A percentile compares a stretch with the other conserved stretches of the same genome.
Conservation (phyloP, 805 yeast species). For the Kazachstania kunashirensis region DNA sequence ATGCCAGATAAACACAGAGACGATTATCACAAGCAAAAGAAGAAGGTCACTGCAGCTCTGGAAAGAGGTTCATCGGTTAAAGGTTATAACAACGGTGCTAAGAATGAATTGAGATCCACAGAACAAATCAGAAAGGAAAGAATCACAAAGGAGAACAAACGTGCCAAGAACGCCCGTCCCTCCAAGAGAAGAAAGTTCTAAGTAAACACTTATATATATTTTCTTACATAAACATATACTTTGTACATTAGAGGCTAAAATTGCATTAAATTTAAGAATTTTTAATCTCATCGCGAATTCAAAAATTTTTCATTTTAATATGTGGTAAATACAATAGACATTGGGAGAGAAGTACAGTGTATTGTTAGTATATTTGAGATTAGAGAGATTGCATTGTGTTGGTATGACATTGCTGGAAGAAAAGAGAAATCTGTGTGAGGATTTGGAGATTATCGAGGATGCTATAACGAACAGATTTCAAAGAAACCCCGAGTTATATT, state of each 20-base stretch:
- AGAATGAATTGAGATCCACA: slow-evolving; percentile 51
- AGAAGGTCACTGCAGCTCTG: slow-evolving; percentile 69
- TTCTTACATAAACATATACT: too few relatives aligned
- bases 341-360: too few relatives aligned
- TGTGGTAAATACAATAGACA: too few relatives aligned
- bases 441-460: slow-evolving; percentile 59
- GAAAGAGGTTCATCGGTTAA: slow-evolving; percentile 66
- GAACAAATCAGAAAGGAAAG: slow-evolving; percentile 76
- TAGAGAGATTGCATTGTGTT: too few relatives aligned
- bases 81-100: slow-evolving; percentile 45
- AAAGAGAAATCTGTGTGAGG: slow-evolving; percentile 40
- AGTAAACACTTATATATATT: too few relatives aligned
- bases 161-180: slow-evolving; percentile 83
- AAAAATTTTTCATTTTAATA: too few relatives aligned
- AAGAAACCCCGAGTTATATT: slow-evolving; percentile 49
- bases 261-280: too few relatives aligned
- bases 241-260: not conserved
- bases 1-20: slow-evolving; percentile 87
- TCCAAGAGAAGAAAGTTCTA: slow-evolving; percentile 19
- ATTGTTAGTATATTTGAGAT: too few relatives aligned
- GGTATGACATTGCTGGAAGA: slow-evolving; percentile 25
- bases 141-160: slow-evolving; percentile 55
- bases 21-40: slow-evolving; percentile 72
- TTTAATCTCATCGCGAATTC: not conserved
- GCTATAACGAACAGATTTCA: slow-evolving; percentile 55